phyloP scores from a whole-genome alignment of 371 early-diverging fungal genomes.

The Zancudomyces culisetae region DNA sequence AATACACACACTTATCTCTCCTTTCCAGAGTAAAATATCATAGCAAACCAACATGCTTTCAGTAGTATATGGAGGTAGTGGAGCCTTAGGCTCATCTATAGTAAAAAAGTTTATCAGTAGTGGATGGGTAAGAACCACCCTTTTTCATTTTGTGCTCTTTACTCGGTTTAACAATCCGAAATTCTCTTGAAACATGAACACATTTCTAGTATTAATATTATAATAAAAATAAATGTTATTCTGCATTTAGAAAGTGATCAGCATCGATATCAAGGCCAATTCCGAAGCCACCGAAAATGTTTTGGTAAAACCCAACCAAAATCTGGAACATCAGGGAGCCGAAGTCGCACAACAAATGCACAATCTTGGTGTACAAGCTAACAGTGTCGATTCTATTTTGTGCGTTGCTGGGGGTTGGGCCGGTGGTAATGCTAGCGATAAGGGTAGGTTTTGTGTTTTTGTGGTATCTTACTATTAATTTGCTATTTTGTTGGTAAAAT shows the following conservation, averaged over 20 bases:
- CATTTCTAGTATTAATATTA: neutral
- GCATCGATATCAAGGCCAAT: slow-evolving; percentile 57
- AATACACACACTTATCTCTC: no score
- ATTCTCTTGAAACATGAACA: neutral
- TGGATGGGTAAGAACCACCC: slow-evolving; percentile 37
- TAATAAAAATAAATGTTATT: no score
- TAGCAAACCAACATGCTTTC: no score
- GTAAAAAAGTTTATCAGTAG: slow-evolving; percentile 47
- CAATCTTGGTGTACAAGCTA: slow-evolving; percentile 23
- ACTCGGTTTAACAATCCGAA: neutral
- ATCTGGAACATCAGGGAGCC: slow-evolving; percentile 38
- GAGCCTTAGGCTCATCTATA: slow-evolving; percentile 67
- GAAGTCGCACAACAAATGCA: slow-evolving; percentile 20
- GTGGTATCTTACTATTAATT: neutral
- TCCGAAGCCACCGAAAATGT: slow-evolving; percentile 52
- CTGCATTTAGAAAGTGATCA: slow-evolving; percentile 29
- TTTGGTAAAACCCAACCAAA: slow-evolving; percentile 23
- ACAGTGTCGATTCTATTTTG: slow-evolving; percentile 49
- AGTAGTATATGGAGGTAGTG: slow-evolving; percentile 83
- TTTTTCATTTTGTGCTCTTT: neutral
- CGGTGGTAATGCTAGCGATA: slow-evolving; percentile 67
- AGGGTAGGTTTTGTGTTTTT: slow-evolving; percentile 12
- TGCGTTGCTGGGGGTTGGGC: slow-evolving; percentile 96
- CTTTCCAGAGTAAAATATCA: no score
- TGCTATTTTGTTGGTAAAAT: no score